Base-by-base conservation (phyloP, 1,139 yeast genomes). In the Protomyces lactucae-debilis region DNA sequence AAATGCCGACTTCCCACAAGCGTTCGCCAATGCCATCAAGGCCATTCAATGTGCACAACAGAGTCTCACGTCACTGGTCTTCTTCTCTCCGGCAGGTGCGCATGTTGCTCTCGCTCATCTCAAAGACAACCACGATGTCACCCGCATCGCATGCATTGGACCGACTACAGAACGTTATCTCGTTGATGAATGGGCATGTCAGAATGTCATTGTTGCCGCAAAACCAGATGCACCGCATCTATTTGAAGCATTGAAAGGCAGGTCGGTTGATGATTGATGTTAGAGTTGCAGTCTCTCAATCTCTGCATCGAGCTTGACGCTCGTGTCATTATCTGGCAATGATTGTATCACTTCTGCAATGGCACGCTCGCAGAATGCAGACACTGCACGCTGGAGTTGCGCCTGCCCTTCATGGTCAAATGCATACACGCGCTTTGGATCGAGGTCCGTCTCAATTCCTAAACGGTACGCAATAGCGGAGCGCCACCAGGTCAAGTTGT, bases 11-110 rank as follows among this genome's bases (percentile, higher is more conserved):
- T 55, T 67, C 18, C 60, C 28, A 2, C 16, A 10, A 12, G 52
- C 52, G 28, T 61, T 67, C 36, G 39, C 23, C 9, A 28, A 14
- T 1, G 48, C 52, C 8, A 32, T 59, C 25, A 37, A 51, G 2
- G 52, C 43, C 3, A 8, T 35, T 3, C 55, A 37, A 3, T 64
- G 66, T 0, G 65, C 64, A 23, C 68, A 71, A 6, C 67, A 66
- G 8, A 55, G 67, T 0, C 66, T 60, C 10, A 76, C 78, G 61
- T 88, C 96, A 95, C 77, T 91, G 4, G 87, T 91, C 0, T 88
- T 93, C 68, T 93, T 92, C 74, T 89, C 97, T 68, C 96, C 97
- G 0, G 96, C 93, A 69, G 97, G 96, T 0, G 87, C 96, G 0
- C 82, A 81, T 52, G 77, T 75, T 0, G 85, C 88, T 6, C 82